Percentiles rank a stretch among this genome's conserved stretches.
Evolutionary conservation across 2,329 filamentous ascomycete genomes (phyloP).

Genomic region (Colletotrichum sp.): DNA sequence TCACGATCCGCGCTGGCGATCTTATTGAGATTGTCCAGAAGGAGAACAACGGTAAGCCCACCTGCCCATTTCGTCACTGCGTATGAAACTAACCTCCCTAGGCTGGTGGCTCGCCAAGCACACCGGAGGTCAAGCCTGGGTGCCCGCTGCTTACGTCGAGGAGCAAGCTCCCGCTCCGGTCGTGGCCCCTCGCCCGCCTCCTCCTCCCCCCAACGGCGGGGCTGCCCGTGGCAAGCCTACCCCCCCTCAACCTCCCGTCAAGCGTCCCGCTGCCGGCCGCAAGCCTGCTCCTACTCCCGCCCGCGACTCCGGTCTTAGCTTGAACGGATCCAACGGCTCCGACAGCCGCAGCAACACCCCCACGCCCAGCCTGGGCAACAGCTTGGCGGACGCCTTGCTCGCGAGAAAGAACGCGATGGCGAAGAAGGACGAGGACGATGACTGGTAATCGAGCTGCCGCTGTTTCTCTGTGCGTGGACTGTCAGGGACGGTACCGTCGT

Average conservation of each 20-base stretch:
- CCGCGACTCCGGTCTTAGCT: slow-evolving; percentile 74
- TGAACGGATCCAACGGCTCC: slow-evolving; percentile 60
- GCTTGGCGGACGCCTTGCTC: slow-evolving; percentile 78
- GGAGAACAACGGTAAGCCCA: slow-evolving; percentile 83
- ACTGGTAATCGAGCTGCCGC: slow-evolving; percentile 57
- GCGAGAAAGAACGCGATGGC: slow-evolving; percentile 80
- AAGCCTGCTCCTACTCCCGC: slow-evolving; percentile 71
- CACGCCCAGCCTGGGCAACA: slow-evolving; percentile 73
- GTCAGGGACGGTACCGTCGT: slow-evolving; percentile 6
- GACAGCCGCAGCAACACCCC: slow-evolving; percentile 74
- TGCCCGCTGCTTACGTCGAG: slow-evolving; percentile 92
- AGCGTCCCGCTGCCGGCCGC: slow-evolving; percentile 74
- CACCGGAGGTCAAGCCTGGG: slow-evolving; percentile 79
- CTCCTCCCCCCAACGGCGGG: slow-evolving; percentile 63
- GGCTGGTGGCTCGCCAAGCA: slow-evolving; percentile 97
- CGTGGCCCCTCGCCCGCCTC: slow-evolving; percentile 66
- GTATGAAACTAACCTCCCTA: slow-evolving; percentile 46
- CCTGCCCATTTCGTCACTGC: neutral
- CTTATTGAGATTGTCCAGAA: slow-evolving; percentile 91
- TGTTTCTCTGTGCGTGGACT: slow-evolving; percentile 11
- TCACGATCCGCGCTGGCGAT: slow-evolving; percentile 80
- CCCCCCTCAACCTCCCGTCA: slow-evolving; percentile 79
- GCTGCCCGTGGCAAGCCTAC: slow-evolving; percentile 67
- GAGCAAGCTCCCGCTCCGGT: slow-evolving; percentile 72
- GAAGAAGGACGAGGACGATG: slow-evolving; percentile 70